Percentiles rank a stretch among this genome's conserved stretches.
Conservation (phyloP, 2,329 filamentous ascomycete species). For the Amylocarpus encephaloides region DNA sequence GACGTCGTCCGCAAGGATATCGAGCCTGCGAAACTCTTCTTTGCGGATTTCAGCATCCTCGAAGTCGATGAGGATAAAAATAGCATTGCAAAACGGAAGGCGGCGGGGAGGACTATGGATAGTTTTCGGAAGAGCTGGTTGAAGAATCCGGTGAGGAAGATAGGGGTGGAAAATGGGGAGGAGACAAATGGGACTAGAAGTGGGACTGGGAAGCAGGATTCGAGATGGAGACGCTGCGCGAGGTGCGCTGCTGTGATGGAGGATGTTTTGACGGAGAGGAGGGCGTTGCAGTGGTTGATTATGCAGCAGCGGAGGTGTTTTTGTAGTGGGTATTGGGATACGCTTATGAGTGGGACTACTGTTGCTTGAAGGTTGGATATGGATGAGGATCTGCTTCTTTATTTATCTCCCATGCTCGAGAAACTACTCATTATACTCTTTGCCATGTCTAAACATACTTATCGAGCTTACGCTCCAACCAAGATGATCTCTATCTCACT, state of each 20-base stretch:
- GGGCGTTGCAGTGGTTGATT: slow-evolving; percentile 30
- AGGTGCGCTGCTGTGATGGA: slow-evolving; percentile 32
- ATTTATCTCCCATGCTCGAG: no score
- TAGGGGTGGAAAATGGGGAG: not conserved
- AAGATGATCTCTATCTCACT: no score
- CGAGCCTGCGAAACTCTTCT: slow-evolving; percentile 30
- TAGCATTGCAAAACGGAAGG: slow-evolving; percentile 15
- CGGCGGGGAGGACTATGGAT: slow-evolving; percentile 26
- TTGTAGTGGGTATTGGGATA: slow-evolving; percentile 32
- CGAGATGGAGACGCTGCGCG: slow-evolving; percentile 30
- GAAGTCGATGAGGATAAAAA: slow-evolving; percentile 29
- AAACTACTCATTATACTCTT: no score
- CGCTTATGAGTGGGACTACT: slow-evolving; percentile 23
- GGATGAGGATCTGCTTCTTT: no score
- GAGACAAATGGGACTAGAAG: not conserved
- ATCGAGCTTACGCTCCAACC: no score
- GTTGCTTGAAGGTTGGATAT: slow-evolving; percentile 20
- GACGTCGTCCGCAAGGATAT: slow-evolving; percentile 27
- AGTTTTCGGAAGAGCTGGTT: slow-evolving; percentile 29
- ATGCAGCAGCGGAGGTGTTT: slow-evolving; percentile 32
- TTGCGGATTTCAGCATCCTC: slow-evolving; percentile 30
- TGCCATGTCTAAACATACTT: no score
- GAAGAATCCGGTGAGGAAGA: slow-evolving; percentile 16
- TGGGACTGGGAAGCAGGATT: slow-evolving; percentile 6
- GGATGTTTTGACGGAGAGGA: slow-evolving; percentile 28